Base-by-base conservation (phyloP, 2,329 filamentous ascomycete genomes). In the Apiospora malaysiana region DNA sequence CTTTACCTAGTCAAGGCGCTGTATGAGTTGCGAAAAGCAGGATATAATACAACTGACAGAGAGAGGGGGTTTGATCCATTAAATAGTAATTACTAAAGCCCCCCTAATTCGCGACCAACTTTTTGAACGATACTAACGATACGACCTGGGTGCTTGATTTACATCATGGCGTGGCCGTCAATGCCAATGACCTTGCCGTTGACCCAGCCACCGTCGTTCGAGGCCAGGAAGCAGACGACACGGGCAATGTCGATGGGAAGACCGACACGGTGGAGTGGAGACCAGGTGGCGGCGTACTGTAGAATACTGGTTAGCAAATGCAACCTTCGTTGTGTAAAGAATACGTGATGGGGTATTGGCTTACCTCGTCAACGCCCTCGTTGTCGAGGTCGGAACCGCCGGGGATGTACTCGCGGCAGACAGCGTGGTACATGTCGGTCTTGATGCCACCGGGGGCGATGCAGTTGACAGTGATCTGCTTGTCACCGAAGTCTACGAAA, bases 221-320 rank as follows among this genome's bases (percentile, higher is more conserved):
- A 85, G 4, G 83, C 83, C 51, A 85, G 77, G 82, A 85, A 85
- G 82, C 87, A 89, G 70, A 91, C 89, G 23, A 91, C 89, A 72
- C 89, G 87, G 73, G 90, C 90, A 79, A 92, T 89, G 78, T 92
- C 90, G 77, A 91, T 88, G 71, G 90, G 90, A 74, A 91, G 88
- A 74, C 90, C 90, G 71, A 91, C 90, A 77, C 90, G 88, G 82
- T 87, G 85, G 75, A 90, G 84, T 47, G 90, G 90, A 23, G 88
- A 91, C 89, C 89, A 91, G 72, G 86, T 89, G 72, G 86, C 84
- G 63, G 89, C 90, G 78, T 87, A 91, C 86, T 89, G 69, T 0
- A 21, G n/a, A 5, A 12, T 18, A 32, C n/a, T 16, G 14, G 42
- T 45, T 37, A 40, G 27, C 10, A 32, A 49, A 72, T 27, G 47